Evolutionary conservation across 495 filamentous ascomycete species (phyloP), one percentile per base, ranked within the genome.

Genomic region (Letharia columbiana): DNA sequence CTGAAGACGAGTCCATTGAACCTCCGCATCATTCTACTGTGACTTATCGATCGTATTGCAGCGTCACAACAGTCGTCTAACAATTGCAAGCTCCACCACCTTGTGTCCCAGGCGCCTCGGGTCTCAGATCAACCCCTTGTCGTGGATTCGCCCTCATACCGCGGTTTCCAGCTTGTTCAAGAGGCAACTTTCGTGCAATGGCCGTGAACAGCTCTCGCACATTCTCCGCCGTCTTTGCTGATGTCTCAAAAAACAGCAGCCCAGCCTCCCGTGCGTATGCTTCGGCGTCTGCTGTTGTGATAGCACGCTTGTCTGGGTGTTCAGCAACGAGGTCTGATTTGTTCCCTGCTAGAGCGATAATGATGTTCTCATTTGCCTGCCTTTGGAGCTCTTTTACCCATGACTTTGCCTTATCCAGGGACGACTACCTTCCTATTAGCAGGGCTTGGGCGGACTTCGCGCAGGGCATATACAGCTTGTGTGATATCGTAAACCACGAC

Each of bases 351-450:
- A 98, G 84, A 40, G 94, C 94, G 75, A 98, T 98, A 72, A 98
- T 91, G 76, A 98, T 98, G 77, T 98, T 98, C 78, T 98, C 94
- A 79, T 98, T 98, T 50, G 95, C 95, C 81, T 98, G 94, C 67
- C 94, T 86, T 77, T 98, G 95, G 45, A 98, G 85, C 73, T 98
- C 95, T 78, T 98, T 98, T n/a, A 98, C 92, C 94, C 94, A 98
- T 41, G 91, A 87, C 76, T 98, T 98, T 65, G 94, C 94, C 81
- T 98, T 98, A 78, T 98, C 94, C 65, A 98, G 81, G 9, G 95
- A 98, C 67, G 91, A 84, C 94, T 98, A 73, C 50, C 9, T 7
- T 15, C 23, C 17, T 40, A 10, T 66, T 64, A 76, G 73, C 40
- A 41, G 35, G 11, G 18, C 28, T 13, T 57, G 20, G 54, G 44